A percentile compares a stretch with the other conserved stretches of the same genome.
Conservation (phyloP, 169 alveolate genomes). For the Pseudocohnilembus persalinus region DNA sequence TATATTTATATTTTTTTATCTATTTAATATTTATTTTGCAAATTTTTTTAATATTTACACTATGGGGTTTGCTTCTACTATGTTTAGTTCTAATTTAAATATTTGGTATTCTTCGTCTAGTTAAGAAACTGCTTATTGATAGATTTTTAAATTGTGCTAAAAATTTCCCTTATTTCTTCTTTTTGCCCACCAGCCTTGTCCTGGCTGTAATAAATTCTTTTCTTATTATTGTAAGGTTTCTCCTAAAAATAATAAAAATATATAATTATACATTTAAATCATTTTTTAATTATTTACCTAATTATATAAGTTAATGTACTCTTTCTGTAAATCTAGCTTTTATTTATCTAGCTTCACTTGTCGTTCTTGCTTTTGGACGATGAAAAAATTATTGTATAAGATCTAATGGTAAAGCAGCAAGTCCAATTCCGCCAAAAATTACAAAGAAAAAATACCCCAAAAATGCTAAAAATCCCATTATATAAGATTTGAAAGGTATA, state of each 20-base stretch:
- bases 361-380: slow-evolving; percentile 66
- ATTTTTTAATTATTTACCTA: slow-evolving; percentile 37
- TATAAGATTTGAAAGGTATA: too few relatives aligned
- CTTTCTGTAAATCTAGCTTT: slow-evolving; percentile 42
- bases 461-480: slow-evolving; percentile 6
- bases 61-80: slow-evolving; percentile 56
- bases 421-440: slow-evolving; percentile 86
- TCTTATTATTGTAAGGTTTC: slow-evolving; percentile 16
- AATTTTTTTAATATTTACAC: slow-evolving; percentile 26
- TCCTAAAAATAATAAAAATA: slow-evolving; percentile 33
- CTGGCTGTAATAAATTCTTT: slow-evolving; percentile 44
- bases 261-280: background rate
- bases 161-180: slow-evolving; percentile 52
- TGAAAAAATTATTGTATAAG: slow-evolving; percentile 63
- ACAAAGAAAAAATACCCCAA: slow-evolving; percentile 77
- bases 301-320: slow-evolving; percentile 43
- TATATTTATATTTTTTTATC: too few relatives aligned
- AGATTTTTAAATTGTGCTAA: slow-evolving; percentile 37
- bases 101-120: slow-evolving; percentile 58
- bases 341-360: slow-evolving; percentile 50
- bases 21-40: too few relatives aligned
- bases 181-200: slow-evolving; percentile 54
- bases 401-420: slow-evolving; percentile 81
- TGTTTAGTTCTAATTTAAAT: slow-evolving; percentile 56
- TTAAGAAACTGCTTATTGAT: slow-evolving; percentile 54